phyloP scores from a whole-genome alignment of 345 rosid species.

The Salix arbutifolia region DNA sequence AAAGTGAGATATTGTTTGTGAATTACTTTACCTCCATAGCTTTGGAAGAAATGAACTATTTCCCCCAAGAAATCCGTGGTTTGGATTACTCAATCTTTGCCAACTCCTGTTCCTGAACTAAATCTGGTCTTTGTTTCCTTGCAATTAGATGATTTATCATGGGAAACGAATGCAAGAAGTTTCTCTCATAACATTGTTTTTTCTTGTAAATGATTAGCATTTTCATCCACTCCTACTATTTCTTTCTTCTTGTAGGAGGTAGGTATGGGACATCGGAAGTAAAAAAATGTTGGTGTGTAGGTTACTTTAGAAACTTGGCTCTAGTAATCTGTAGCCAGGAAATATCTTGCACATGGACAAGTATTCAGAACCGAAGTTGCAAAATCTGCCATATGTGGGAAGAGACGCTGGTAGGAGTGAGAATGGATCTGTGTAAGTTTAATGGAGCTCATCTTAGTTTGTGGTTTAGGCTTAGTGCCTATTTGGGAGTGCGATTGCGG shows the following conservation, averaged over 20 bases:
- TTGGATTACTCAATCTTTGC: not conserved
- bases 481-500: too few species aligned
- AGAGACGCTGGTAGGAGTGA: not conserved
- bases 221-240: not conserved
- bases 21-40: not conserved
- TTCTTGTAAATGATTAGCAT: not conserved
- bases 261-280: not conserved
- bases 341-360: not conserved
- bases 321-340: not conserved
- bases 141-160: not conserved
- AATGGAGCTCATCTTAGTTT: not conserved
- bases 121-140: not conserved
- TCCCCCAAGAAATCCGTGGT: not conserved
- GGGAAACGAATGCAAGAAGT: not conserved
- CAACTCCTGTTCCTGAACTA: not conserved
- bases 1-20: not conserved
- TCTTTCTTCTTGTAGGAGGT: not conserved
- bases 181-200: not conserved
- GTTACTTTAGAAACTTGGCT: not conserved
- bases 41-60: not conserved
- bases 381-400: not conserved
- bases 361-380: not conserved
- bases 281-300: not conserved
- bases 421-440: too few species aligned
- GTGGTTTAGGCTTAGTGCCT: not conserved